phyloP scores from a whole-genome alignment of 805 yeast species.

The Metschnikowia peoriensis region DNA sequence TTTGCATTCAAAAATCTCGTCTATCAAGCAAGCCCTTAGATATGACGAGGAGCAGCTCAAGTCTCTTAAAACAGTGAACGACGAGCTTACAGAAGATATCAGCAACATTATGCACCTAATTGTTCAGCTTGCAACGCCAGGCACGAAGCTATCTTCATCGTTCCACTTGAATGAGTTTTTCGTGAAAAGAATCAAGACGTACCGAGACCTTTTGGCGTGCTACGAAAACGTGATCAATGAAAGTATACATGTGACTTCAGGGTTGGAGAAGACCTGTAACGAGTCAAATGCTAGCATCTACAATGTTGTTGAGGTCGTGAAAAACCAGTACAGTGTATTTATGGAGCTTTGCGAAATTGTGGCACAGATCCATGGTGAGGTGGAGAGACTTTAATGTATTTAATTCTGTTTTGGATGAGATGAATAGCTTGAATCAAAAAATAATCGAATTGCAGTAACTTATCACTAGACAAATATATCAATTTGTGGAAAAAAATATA shows the following conservation, averaged over 20 bases:
- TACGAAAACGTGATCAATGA: constrained; percentile 66
- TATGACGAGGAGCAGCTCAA: constrained; percentile 42
- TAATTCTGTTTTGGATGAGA: not conserved
- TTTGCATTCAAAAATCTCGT: constrained; percentile 56
- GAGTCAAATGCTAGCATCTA: constrained; percentile 41
- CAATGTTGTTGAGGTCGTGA: constrained; percentile 58
- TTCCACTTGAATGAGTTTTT: constrained; percentile 57
- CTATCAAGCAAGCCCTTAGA: constrained; percentile 63
- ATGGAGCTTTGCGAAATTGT: constrained; percentile 73
- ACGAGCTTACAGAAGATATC: constrained; percentile 47
- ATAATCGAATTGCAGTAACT: no score
- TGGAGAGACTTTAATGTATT: constrained; percentile 10
- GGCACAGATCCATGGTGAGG: constrained; percentile 61
- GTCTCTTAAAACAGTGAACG: constrained; percentile 35
- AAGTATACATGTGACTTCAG: constrained; percentile 49
- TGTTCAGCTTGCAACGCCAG: constrained; percentile 52
- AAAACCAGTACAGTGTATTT: constrained; percentile 65
- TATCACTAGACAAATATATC: no score
- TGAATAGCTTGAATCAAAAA: no score
- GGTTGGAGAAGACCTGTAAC: constrained; percentile 37
- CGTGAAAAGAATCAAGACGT: constrained; percentile 49
- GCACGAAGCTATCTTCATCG: constrained; percentile 54
- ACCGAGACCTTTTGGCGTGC: constrained; percentile 46
- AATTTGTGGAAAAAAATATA: no score
- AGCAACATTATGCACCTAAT: constrained; percentile 53